Percentiles rank a stretch among this genome's conserved stretches.
Conservation (phyloP, 129 eudicot species). For the sunflower (Helianthus annuus) region DNA sequence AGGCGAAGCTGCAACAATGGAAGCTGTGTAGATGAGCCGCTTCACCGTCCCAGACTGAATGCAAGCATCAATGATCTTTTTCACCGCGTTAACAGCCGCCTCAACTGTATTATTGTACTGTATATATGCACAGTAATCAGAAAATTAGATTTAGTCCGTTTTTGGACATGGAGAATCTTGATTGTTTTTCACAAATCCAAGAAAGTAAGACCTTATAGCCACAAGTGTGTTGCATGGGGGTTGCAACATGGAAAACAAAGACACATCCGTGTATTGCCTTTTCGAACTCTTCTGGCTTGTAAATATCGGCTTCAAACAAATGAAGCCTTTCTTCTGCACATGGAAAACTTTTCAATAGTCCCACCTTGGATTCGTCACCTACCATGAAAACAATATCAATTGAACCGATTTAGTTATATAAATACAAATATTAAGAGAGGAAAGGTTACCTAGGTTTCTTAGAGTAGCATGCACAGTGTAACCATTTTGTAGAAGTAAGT, state of each 20-base stretch:
- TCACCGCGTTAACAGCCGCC: conserved; percentile 29
- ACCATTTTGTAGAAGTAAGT: conserved; percentile 43
- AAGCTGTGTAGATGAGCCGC: conserved; percentile 50
- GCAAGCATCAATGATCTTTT: conserved; percentile 39
- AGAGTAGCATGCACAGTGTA: conserved; percentile 55
- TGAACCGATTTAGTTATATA: neutral
- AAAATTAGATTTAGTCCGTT: too few species aligned
- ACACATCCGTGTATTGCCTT: conserved; percentile 45
- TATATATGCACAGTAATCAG: too few species aligned
- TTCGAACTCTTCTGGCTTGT: conserved; percentile 38
- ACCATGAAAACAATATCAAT: conserved; percentile 41
- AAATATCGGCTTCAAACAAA: conserved; percentile 45
- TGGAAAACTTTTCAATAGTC: conserved; percentile 35
- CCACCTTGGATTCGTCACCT: conserved; percentile 45
- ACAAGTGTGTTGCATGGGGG: conserved; percentile 24
- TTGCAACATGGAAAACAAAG: conserved; percentile 51
- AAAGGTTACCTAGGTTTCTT: conserved; percentile 38
- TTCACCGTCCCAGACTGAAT: conserved; percentile 50
- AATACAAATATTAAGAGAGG: neutral
- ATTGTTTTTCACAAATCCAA: neutral
- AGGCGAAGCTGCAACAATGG: conserved; percentile 50
- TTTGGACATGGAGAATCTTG: too few species aligned
- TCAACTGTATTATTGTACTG: too few species aligned
- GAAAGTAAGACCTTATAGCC: conserved; percentile 29
- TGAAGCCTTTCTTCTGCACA: conserved; percentile 36